These are phyloP conservation scores for Amanita phalloides DNA, from an alignment of 768 basidiomycete species.

Conservation along the genomic window DNA sequence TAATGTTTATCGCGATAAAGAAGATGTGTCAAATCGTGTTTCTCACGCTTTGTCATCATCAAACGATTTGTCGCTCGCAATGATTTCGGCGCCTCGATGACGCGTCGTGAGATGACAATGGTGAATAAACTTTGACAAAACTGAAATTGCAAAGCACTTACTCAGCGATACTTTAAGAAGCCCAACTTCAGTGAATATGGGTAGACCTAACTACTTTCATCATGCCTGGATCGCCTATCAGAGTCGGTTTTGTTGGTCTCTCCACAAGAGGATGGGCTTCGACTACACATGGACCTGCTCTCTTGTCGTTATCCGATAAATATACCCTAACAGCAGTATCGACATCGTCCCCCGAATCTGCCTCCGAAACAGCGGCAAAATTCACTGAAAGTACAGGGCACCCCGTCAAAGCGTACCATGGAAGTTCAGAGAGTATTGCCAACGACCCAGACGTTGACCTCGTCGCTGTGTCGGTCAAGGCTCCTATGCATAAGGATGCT, in stretches of 20 bases:
- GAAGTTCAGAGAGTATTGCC: conserved; percentile 18
- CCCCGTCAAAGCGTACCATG: conserved; percentile 22
- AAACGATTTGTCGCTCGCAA: too few species aligned
- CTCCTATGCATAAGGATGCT: conserved; percentile 18
- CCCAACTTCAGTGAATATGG: too few species aligned
- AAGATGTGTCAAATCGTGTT: too few species aligned
- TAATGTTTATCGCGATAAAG: too few species aligned
- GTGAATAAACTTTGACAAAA: too few species aligned
- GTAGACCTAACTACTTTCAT: neutral
- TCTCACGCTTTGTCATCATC: too few species aligned
- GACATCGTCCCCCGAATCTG: conserved; percentile 20
- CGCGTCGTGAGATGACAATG: too few species aligned
- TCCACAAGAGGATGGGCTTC: conserved; percentile 22
- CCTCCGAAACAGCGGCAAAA: conserved; percentile 19
- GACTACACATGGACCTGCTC: conserved; percentile 14
- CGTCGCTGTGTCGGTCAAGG: conserved; percentile 23
- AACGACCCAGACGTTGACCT: conserved; percentile 26
- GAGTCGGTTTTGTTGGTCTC: conserved; percentile 22
- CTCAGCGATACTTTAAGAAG: too few species aligned
- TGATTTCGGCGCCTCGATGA: too few species aligned
- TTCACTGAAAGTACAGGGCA: conserved; percentile 15
- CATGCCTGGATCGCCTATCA: conserved; percentile 5
- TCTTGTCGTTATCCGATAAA: conserved; percentile 12
- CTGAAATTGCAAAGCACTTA: too few species aligned
- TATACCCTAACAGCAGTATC: conserved; percentile 23